phyloP scores from a whole-genome alignment of 768 basidiomycete genomes.

The Macrolepiota albuminosa region DNA sequence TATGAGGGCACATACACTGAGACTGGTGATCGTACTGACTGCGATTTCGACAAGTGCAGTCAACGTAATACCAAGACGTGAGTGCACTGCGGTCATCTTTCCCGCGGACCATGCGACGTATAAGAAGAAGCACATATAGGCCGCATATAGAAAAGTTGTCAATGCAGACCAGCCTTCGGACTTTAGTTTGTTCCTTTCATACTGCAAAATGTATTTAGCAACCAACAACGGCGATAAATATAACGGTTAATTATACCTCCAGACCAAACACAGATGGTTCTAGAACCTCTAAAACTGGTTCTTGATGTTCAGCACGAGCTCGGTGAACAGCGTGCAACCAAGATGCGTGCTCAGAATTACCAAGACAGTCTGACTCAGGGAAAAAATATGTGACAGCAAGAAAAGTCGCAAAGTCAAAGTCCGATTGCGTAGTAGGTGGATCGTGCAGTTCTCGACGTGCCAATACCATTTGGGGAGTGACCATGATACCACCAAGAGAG shows the following conservation, averaged over 20 bases:
- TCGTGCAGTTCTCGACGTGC: conserved; percentile 61
- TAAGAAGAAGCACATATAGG: conserved; percentile 70
- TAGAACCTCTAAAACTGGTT: conserved; percentile 24
- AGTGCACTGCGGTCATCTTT: conserved; percentile 82
- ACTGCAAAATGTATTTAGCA: conserved; percentile 33
- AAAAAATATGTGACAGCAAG: conserved; percentile 84
- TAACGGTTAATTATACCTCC: conserved; percentile 27
- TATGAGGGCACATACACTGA: conserved; percentile 87
- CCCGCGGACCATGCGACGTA: conserved; percentile 76
- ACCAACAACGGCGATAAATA: background rate
- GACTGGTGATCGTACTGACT: conserved; percentile 89
- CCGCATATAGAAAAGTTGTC: conserved; percentile 67
- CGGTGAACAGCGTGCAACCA: conserved; percentile 56
- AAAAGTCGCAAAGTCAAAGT: conserved; percentile 61
- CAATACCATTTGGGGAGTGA: conserved; percentile 73
- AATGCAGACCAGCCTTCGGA: conserved; percentile 51
- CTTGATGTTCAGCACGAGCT: conserved; percentile 30
- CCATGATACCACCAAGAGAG: conserved; percentile 55
- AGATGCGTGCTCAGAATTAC: conserved; percentile 51
- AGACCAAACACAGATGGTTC: conserved; percentile 41
- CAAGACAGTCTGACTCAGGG: conserved; percentile 66
- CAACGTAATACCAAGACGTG: conserved; percentile 84
- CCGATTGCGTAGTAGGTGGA: conserved; percentile 38
- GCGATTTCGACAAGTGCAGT: conserved; percentile 90
- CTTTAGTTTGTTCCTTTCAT: conserved; percentile 44